Base-by-base conservation (phyloP, 768 basidiomycete species). In the Tricholoma matsutake region DNA sequence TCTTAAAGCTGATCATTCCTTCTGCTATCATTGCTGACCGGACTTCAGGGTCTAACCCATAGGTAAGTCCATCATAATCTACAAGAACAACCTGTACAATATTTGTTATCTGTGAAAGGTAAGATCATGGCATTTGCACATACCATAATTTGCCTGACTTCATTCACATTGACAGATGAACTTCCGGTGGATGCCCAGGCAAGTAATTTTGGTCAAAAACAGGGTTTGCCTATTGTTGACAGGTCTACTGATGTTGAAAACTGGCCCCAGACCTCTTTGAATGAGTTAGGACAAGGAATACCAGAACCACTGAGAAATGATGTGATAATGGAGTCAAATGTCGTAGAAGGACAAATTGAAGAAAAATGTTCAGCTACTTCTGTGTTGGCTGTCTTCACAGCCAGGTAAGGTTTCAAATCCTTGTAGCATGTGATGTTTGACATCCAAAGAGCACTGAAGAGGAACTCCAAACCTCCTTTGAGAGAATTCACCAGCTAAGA, bases 101-200 rank as follows among this genome's bases (percentile, higher is more conserved):
- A 20, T 37, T 25, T 2, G 14, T 54, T 37, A 54, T 49, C 11
- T 0, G 7, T 49, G 53, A 34, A 54, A 32, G 31, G 35, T 45
- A 45, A 45, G n/a, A 53, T 53, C 29, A 20, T 53, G 52, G 20
- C 32, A 29, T 53, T 29, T 53, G n/a, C 39, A 53, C 52, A 29
- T 29, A 53, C 32, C 14, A 16, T 53, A 14, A 29, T 53, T 29
- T 18, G 43, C 43, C 29, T 14, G 8, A 16, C 18, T 18, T 54
- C 20, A 54, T 34, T 32, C 31, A 25, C n/a, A 32, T 25, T 53
- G 16, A 54, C 22, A 18, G 53, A 54, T 28, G 35, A 35, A 18
- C 47, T 51, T 13, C 59, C 59, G 31, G 59, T 60, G 20, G 53
- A 39, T 41, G 59, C 59, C 52, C 59, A 60, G 20, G 41, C 22